phyloP scores from a whole-genome alignment of 1,139 yeast genomes.

The Scheffersomyces titani region DNA sequence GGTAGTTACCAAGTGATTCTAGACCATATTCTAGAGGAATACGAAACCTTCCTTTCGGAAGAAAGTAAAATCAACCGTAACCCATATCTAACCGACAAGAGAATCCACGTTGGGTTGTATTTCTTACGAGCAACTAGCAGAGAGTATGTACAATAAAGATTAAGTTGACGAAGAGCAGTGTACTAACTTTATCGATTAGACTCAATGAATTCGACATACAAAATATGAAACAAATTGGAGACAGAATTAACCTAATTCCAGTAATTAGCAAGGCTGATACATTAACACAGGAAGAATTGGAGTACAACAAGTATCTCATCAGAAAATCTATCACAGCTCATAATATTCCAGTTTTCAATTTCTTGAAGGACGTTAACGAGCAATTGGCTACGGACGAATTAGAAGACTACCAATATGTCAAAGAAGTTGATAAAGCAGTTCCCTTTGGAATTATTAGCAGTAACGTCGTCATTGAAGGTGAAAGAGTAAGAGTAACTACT shows the following conservation, averaged over 20 bases:
- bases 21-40: conserved; percentile 55
- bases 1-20: conserved; percentile 30
- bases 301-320: conserved; percentile 43
- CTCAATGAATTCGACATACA: conserved; percentile 43
- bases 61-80: conserved; percentile 62
- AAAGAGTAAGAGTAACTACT: conserved; percentile 8
- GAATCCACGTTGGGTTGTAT: conserved; percentile 65
- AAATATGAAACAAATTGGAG: conserved; percentile 50
- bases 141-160: conserved; percentile 25
- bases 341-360: conserved; percentile 52
- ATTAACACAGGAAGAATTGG: conserved; percentile 49
- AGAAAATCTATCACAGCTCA: conserved; percentile 43
- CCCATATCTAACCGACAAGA: conserved; percentile 52
- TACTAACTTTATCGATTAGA: conserved; percentile 17
- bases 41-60: conserved; percentile 55
- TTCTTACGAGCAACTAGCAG: conserved; percentile 60
- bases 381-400: conserved; percentile 3
- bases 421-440: conserved; percentile 7
- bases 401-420: conserved; percentile 10
- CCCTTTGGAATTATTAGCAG: conserved; percentile 15
- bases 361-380: conserved; percentile 17
- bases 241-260: conserved; percentile 58
- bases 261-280: conserved; percentile 60
- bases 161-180: not conserved
- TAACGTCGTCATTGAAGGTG: conserved; percentile 4